Evolutionary conservation across 345 rosid genomes (phyloP).

Genomic region (Garcia nutans): DNA sequence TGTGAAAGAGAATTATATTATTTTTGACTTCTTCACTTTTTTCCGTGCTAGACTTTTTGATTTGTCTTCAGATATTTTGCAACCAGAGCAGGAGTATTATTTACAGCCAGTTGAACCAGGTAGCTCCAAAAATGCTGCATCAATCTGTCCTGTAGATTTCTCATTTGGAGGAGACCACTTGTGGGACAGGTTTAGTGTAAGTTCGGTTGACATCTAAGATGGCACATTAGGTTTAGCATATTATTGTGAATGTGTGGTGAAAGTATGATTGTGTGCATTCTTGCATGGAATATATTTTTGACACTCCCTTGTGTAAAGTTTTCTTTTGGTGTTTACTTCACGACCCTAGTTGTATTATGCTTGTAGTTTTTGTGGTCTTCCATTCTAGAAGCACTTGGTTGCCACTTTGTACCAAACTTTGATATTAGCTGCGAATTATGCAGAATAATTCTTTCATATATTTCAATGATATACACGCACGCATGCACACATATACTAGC

Average conservation of each 20-base stretch:
- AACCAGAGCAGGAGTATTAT: conserved; percentile 95
- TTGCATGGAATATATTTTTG: background rate
- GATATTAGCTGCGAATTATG: background rate
- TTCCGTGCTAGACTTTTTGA: conserved; percentile 64
- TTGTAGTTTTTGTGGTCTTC: background rate
- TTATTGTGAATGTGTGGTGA: conserved; percentile 6
- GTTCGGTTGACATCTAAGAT: conserved; percentile 28
- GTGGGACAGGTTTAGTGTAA: conserved; percentile 95
- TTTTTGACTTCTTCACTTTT: conserved; percentile 11
- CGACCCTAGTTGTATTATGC: background rate
- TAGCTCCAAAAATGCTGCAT: conserved; percentile 66
- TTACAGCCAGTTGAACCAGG: conserved; percentile 90
- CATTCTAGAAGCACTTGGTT: background rate
- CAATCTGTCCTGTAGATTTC: conserved; percentile 82
- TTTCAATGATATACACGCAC: no score
- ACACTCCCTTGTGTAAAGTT: background rate
- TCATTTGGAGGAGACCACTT: conserved; percentile 87
- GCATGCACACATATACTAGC: no score
- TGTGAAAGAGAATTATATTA: background rate
- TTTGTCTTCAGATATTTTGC: conserved; percentile 64
- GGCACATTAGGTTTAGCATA: background rate
- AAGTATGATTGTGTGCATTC: background rate
- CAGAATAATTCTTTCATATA: no score
- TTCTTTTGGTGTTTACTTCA: conserved; percentile 5
- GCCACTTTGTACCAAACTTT: background rate